A percentile compares a stretch with the other conserved stretches of the same genome.
Conservation (phyloP, 2,329 filamentous ascomycete species). For the Fragosphaeria purpurea region DNA sequence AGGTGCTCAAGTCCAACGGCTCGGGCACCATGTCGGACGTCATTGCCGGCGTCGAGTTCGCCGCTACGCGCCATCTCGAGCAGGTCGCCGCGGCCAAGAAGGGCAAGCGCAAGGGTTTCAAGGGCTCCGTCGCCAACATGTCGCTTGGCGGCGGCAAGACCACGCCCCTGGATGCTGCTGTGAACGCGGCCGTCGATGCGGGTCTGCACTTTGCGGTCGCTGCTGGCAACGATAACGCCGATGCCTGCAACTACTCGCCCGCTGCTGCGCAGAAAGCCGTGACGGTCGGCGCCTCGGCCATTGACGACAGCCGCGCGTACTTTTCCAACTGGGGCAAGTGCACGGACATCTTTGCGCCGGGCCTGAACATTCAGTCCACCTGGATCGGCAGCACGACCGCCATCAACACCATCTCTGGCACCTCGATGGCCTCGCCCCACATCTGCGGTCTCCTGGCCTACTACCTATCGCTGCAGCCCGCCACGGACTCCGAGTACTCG, state of each 20-base stretch:
- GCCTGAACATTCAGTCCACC: constrained; percentile 92
- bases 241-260: constrained; percentile 98
- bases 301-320: constrained; percentile 93
- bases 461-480: constrained; percentile 91
- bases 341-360: constrained; percentile 97
- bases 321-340: constrained; percentile 99
- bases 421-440: constrained; percentile 98
- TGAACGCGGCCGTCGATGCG: constrained; percentile 84
- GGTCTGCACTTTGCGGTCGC: constrained; percentile 97
- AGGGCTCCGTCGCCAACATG: constrained; percentile 99
- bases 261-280: constrained; percentile 85
- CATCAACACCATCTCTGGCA: constrained; percentile 98
- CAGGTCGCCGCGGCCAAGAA: constrained; percentile 70
- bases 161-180: constrained; percentile 76
- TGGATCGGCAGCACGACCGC: constrained; percentile 97
- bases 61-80: constrained; percentile 68
- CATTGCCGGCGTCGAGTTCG: constrained; percentile 95
- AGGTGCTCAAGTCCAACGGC: constrained; percentile 94
- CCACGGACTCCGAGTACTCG: constrained; percentile 81
- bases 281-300: constrained; percentile 89
- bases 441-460: constrained; percentile 95
- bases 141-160: constrained; percentile 97
- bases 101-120: constrained; percentile 92
- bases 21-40: constrained; percentile 98
- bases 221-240: constrained; percentile 96